Base-by-base conservation (phyloP, 2,329 filamentous ascomycete genomes). In the Colletotrichum karsti region DNA sequence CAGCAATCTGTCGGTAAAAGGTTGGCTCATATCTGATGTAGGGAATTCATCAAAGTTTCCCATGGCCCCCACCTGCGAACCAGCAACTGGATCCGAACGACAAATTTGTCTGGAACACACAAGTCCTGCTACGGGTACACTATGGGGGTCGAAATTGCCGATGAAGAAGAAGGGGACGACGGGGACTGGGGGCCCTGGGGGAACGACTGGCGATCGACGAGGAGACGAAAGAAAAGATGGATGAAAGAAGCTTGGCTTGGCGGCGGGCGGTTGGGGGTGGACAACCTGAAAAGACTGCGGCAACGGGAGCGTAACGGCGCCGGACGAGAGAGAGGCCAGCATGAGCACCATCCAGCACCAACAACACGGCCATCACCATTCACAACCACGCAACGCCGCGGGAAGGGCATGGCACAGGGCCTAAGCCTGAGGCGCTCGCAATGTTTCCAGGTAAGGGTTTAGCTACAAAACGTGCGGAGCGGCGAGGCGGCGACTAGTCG, bases 401-500 rank as follows among this genome's bases (percentile, higher is more conserved):
- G 53, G 46, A 54, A 30, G 30, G 46, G 28, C 53, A 50, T 39
- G 59, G 64, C 64, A 53, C 59, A 46, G 33, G 53, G 54, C 53
- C 53, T 53, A 50, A 63, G 35, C 20, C 59, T 58, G 30, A 58
- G 46, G 64, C 64, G 53, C 53, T 59, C 64, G 64, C 64, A 67
- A 64, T 58, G 61, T 67, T 64, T 54, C 60, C 64, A 67, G 37
- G 51, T 44, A 67, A 64, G 53, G 60, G 64, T 54, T 67, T 67
- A 67, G 65, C 48, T 50, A 41, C 37, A 39, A 39, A 64, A 58
- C 37, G 64, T 67, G 64, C 64, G 53, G 53, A 39, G 53, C 60
- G 28, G 60, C 60, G 37, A 67, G 64, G 60, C 46, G 60, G 50
- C 64, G 37, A 35, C 53, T 67, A 48, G 53, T 55, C 18, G 9